Percentiles rank a stretch among this genome's conserved stretches.
These are phyloP conservation scores for Colletotrichum gloeosporioides DNA, from an alignment of 2,329 filamentous ascomycete genomes.

Conservation along the genomic window DNA sequence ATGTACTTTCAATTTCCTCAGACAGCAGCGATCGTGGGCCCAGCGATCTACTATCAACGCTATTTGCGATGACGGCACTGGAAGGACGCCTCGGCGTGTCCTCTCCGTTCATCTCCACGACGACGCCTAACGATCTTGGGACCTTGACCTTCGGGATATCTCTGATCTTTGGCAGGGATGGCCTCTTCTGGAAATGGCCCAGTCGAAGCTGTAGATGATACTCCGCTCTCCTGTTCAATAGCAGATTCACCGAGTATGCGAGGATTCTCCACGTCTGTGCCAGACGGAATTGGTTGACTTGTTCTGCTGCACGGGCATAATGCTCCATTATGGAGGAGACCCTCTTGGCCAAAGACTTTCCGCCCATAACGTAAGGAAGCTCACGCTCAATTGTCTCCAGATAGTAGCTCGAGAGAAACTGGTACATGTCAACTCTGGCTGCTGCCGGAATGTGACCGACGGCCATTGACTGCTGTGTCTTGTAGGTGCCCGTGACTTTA, in stretches of 20 bases:
- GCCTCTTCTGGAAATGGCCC: slow-evolving; percentile 39
- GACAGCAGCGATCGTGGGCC: slow-evolving; percentile 52
- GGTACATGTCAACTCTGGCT: slow-evolving; percentile 56
- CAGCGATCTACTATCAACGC: slow-evolving; percentile 36
- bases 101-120: slow-evolving; percentile 33
- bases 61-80: slow-evolving; percentile 27
- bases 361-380: slow-evolving; percentile 46
- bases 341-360: slow-evolving; percentile 48
- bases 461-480: slow-evolving; percentile 67
- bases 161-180: slow-evolving; percentile 24
- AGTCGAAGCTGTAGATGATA: slow-evolving; percentile 61
- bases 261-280: slow-evolving; percentile 70
- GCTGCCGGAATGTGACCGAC: slow-evolving; percentile 62
- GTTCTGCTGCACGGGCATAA: slow-evolving; percentile 64
- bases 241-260: slow-evolving; percentile 58
- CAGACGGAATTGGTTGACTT: slow-evolving; percentile 60
- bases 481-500: slow-evolving; percentile 61
- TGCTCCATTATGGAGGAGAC: slow-evolving; percentile 57
- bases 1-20: slow-evolving; percentile 66
- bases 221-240: slow-evolving; percentile 60
- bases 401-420: slow-evolving; percentile 62
- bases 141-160: slow-evolving; percentile 33
- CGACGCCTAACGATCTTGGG: slow-evolving; percentile 28
- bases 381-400: slow-evolving; percentile 56
- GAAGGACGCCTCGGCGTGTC: slow-evolving; percentile 39